These are phyloP conservation scores for Phylloporus rhodoxanthus DNA, from an alignment of 768 basidiomycete genomes.

Conservation along the genomic window DNA sequence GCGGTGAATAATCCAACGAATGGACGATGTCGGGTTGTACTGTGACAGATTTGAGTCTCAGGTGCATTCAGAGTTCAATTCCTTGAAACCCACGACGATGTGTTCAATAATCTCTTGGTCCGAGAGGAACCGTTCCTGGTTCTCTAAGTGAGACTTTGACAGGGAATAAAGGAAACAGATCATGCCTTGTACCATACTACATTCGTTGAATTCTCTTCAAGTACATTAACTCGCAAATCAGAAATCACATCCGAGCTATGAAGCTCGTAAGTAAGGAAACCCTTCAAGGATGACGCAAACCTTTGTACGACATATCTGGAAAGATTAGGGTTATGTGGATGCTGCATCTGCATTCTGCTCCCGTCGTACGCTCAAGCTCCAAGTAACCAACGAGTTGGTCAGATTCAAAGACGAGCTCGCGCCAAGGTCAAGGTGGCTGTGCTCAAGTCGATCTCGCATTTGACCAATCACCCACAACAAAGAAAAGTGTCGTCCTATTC, in stretches of 20 bases:
- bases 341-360: slow-evolving; percentile 14
- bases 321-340: slow-evolving; percentile 26
- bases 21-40: slow-evolving; percentile 62
- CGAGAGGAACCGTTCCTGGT: slow-evolving; percentile 65
- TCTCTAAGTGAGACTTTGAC: slow-evolving; percentile 8
- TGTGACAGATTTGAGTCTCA: slow-evolving; percentile 21
- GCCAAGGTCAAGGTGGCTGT: neutral
- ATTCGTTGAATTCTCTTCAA: slow-evolving; percentile 48
- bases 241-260: slow-evolving; percentile 67
- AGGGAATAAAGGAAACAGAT: neutral
- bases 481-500: too few relatives aligned
- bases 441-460: neutral
- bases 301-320: slow-evolving; percentile 30
- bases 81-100: slow-evolving; percentile 49
- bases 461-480: too few relatives aligned
- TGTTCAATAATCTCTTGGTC: slow-evolving; percentile 76
- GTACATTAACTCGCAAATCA: slow-evolving; percentile 62
- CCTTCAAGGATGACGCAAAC: slow-evolving; percentile 8
- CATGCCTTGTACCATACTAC: slow-evolving; percentile 73
- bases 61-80: neutral
- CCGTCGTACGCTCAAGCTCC: neutral
- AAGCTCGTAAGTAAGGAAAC: neutral
- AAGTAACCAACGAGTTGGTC: slow-evolving; percentile 3
- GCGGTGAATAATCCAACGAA: slow-evolving; percentile 73
- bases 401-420: neutral